Base-by-base conservation (phyloP, 163 green algal species). In the Picocystis sp. region DNA sequence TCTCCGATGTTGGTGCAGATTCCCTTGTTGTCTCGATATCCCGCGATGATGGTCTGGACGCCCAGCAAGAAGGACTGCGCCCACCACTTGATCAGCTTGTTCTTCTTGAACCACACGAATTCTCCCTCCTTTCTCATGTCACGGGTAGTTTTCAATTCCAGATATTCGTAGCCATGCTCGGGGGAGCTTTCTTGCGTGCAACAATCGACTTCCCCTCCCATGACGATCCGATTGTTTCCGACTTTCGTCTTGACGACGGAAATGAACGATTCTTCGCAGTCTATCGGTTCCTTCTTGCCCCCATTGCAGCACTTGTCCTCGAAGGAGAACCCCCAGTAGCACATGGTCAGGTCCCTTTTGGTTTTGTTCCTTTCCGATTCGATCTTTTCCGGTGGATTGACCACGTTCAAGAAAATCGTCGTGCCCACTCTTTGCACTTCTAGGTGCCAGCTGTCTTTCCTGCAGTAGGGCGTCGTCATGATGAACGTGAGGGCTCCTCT, bases 51-150 rank as follows among this genome's bases (percentile, higher is more conserved):
- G 13, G 29, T 25, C 17, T 38, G 44, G 12, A 62, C 53, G 12
- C 59, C 59, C 1, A 60, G 23, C 8, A 54, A 15, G 23, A 57
- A 66, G 43, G 50, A 60, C 51, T 66, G 59, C 25, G 52, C 59
- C 59, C 59, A 66, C 52, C 52, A 61, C 38, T 60, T 61, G 8
- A 66, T 22, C 8, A 66, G 44, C 52, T 66, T 66, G 22, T 57
- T 24, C 19, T 34, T 24, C 22, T 66, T 54, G 35, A 66, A 66
- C 24, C 23, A 29, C 52, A 19, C 25, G 15, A 61, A 44, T 24
- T 61, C 35, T 33, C 24, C 35, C 25, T 43, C 15, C 10, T 41
- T 56, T 14, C 56, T 34, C 45, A 66, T 61, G 35, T 58, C 21
- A 23, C 59, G 45, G 13, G 43, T 57, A 11, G 59, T 66, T 49